A percentile compares a stretch with the other conserved stretches of the same genome.
These are phyloP conservation scores for Capronia americana DNA, from an alignment of 2,329 filamentous ascomycete species.

Conservation along the genomic window DNA sequence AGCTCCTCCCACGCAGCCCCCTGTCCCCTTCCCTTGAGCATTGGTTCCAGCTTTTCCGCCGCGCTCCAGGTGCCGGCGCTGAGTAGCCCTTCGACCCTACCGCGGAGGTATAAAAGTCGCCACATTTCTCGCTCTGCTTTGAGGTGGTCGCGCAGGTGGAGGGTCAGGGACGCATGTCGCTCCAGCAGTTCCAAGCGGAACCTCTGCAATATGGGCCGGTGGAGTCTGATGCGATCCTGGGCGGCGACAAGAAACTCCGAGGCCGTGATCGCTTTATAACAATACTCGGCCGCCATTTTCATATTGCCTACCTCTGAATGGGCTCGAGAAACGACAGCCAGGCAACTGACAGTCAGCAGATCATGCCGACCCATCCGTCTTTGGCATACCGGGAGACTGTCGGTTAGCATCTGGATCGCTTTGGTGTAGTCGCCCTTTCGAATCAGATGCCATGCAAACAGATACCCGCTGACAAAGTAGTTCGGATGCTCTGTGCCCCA, in stretches of 20 bases:
- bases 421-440: slow-evolving; percentile 6
- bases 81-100: neutral
- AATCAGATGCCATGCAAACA: slow-evolving; percentile 33
- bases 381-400: slow-evolving; percentile 27
- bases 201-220: slow-evolving; percentile 7
- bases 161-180: slow-evolving; percentile 4
- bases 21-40: slow-evolving; percentile 3
- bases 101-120: neutral
- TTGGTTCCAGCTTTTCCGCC: neutral
- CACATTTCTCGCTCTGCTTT: slow-evolving; percentile 13
- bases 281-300: neutral
- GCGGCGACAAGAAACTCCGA: slow-evolving; percentile 9
- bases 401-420: slow-evolving; percentile 22
- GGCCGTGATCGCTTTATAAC: slow-evolving; percentile 5
- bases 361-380: slow-evolving; percentile 32
- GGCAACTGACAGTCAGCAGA: slow-evolving; percentile 35
- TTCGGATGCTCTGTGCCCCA: slow-evolving; percentile 32
- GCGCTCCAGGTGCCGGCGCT: slow-evolving; percentile 7
- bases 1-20: neutral
- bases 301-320: slow-evolving; percentile 11
- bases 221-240: slow-evolving; percentile 3
- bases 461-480: slow-evolving; percentile 29
- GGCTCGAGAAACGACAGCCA: slow-evolving; percentile 28
- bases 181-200: slow-evolving; percentile 9
- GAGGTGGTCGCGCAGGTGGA: slow-evolving; percentile 7